Percentiles rank a stretch among this genome's conserved stretches.
Evolutionary conservation across 176 grass and related monocot species (phyloP).

Genomic region (Oryza australiensis): DNA sequence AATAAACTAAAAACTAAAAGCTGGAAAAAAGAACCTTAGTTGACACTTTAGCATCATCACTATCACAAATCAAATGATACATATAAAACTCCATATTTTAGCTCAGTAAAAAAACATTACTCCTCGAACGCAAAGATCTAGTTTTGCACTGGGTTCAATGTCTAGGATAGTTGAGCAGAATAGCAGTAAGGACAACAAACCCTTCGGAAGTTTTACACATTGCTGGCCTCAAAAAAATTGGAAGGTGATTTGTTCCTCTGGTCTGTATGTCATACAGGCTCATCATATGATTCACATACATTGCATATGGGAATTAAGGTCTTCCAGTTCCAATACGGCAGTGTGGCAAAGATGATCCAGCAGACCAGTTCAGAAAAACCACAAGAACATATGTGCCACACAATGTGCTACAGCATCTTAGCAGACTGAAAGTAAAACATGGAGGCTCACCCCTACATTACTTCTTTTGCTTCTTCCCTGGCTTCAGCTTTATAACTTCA

Average conservation of each 20-base stretch:
- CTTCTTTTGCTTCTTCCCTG: conserved; percentile 60
- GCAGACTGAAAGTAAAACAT: not conserved
- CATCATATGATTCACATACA: not conserved
- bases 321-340: not conserved
- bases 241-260: not conserved
- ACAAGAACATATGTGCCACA: not conserved
- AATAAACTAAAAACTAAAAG: no score
- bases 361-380: not conserved
- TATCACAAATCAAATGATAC: not conserved
- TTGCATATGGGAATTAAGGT: not conserved
- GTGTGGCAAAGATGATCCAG: not conserved
- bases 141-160: not conserved
- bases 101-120: not conserved
- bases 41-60: no score
- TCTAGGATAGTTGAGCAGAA: not conserved
- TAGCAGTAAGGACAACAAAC: not conserved
- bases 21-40: no score
- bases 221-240: not conserved
- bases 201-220: not conserved
- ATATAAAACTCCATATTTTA: not conserved
- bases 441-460: not conserved
- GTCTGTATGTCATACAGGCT: not conserved
- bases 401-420: not conserved
- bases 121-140: not conserved
- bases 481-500: conserved; percentile 73